phyloP scores from a whole-genome alignment of 2,329 filamentous ascomycete species.

The Cladosporium sp. region DNA sequence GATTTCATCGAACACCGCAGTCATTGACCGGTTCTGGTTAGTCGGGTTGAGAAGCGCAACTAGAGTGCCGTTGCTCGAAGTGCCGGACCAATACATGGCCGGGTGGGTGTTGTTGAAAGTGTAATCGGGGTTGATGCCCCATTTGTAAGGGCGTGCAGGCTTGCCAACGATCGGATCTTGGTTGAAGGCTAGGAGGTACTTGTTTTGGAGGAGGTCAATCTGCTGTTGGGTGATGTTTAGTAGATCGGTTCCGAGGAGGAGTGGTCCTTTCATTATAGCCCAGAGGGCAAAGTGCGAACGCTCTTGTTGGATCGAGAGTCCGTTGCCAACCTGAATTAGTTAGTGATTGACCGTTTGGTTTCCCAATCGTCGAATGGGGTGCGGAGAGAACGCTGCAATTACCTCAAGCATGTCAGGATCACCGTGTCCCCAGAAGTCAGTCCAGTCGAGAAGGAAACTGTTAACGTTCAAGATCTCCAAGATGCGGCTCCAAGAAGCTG shows the following conservation, averaged over 20 bases:
- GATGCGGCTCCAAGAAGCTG: slow-evolving; percentile 20
- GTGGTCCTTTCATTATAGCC: slow-evolving; percentile 43
- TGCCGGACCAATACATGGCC: slow-evolving; percentile 48
- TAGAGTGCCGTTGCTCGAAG: slow-evolving; percentile 40
- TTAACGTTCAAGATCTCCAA: slow-evolving; percentile 35
- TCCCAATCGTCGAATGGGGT: neutral
- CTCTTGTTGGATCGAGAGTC: slow-evolving; percentile 37
- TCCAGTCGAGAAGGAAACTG: slow-evolving; percentile 32
- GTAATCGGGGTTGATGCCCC: slow-evolving; percentile 47
- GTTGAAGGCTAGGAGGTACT: slow-evolving; percentile 45
- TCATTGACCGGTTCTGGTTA: slow-evolving; percentile 31
- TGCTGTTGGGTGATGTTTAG: slow-evolving; percentile 36
- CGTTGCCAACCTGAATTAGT: slow-evolving; percentile 31
- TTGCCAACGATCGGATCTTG: slow-evolving; percentile 44
- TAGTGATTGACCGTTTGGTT: neutral
- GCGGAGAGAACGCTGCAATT: neutral
- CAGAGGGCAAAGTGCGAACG: slow-evolving; percentile 46
- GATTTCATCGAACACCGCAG: slow-evolving; percentile 40
- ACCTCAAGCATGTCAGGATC: slow-evolving; percentile 37
- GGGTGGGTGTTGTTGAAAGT: slow-evolving; percentile 47
- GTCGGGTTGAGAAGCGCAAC: slow-evolving; percentile 47
- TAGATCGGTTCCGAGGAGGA: slow-evolving; percentile 46
- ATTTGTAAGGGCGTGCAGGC: slow-evolving; percentile 40
- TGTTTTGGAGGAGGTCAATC: slow-evolving; percentile 44
- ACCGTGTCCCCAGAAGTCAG: slow-evolving; percentile 36